phyloP scores from a whole-genome alignment of 495 filamentous ascomycete genomes.

The Trichoderma parareesei region DNA sequence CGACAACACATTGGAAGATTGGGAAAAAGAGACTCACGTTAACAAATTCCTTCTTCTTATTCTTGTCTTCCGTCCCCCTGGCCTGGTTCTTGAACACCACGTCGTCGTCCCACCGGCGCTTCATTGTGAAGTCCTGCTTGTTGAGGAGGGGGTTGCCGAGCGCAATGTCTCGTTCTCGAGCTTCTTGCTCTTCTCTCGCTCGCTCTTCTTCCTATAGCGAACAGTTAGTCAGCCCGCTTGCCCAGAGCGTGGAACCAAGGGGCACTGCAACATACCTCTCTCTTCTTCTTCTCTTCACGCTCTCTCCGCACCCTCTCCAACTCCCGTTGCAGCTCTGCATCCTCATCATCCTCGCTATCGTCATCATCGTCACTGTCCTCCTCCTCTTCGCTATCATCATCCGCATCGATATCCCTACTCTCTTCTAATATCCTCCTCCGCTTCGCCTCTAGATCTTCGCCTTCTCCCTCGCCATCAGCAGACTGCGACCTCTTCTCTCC shows the following conservation, averaged over 20 bases:
- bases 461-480: slow-evolving; percentile 24
- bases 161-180: slow-evolving; percentile 81
- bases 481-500: slow-evolving; percentile 52
- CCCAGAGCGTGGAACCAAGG: too few relatives aligned
- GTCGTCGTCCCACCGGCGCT: slow-evolving; percentile 93
- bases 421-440: slow-evolving; percentile 81
- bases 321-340: slow-evolving; percentile 82
- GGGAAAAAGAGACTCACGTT: slow-evolving; percentile 51
- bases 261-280: slow-evolving; percentile 48
- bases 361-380: slow-evolving; percentile 54
- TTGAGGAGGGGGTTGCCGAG: slow-evolving; percentile 89
- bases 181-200: slow-evolving; percentile 67
- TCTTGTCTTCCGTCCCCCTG: slow-evolving; percentile 83
- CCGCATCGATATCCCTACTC: slow-evolving; percentile 82
- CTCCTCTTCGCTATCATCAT: slow-evolving; percentile 58
- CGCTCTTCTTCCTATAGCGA: slow-evolving; percentile 58
- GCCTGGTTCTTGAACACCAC: slow-evolving; percentile 99
- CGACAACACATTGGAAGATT: not conserved
- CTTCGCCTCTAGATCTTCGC: slow-evolving; percentile 72
- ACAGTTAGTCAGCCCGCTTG: not conserved
- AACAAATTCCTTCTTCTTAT: slow-evolving; percentile 90
- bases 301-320: slow-evolving; percentile 92
- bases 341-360: slow-evolving; percentile 82
- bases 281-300: slow-evolving; percentile 73
- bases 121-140: slow-evolving; percentile 60